A percentile compares a stretch with the other conserved stretches of the same genome.
Evolutionary conservation across 1,284 basidiomycete genomes (phyloP).

Genomic region (Cutaneotrichosporon mucoides): DNA sequence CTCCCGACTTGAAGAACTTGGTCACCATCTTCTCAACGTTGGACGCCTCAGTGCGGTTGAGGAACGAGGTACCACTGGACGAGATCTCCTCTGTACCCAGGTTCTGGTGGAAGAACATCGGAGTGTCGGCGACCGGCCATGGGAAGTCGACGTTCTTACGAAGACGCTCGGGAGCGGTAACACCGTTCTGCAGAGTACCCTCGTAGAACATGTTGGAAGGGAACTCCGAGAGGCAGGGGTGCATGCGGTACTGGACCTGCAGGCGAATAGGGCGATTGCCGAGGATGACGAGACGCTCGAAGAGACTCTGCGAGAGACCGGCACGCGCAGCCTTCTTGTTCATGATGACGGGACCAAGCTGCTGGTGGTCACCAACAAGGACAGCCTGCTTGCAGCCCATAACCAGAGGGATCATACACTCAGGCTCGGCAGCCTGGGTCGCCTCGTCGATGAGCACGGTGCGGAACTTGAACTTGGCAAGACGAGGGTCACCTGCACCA

Average conservation of each 20-base stretch:
- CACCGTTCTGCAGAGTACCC: conserved; percentile 97
- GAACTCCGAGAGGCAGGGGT: conserved; percentile 97
- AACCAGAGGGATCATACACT: conserved; percentile 98
- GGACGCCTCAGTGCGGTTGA: conserved; percentile 96
- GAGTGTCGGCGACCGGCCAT: conserved; percentile 93
- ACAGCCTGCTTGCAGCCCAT: conserved; percentile 99
- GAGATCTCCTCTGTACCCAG: conserved; percentile 98
- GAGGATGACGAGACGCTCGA: conserved; percentile 92
- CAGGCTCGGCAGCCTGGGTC: conserved; percentile 96
- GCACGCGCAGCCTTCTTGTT: conserved; percentile 99
- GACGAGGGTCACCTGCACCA: conserved; percentile 90
- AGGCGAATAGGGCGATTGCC: conserved; percentile 95
- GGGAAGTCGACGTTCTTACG: conserved; percentile 98
- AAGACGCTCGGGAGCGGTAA: conserved; percentile 94
- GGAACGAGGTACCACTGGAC: conserved; percentile 94
- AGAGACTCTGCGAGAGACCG: conserved; percentile 93
- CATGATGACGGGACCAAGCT: conserved; percentile 99
- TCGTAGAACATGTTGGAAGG: conserved; percentile 99
- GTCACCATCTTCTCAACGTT: conserved; percentile 99
- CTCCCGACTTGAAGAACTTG: conserved; percentile 98
- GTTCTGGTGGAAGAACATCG: conserved; percentile 99
- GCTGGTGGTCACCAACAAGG: conserved; percentile 95
- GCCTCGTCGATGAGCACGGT: conserved; percentile 99
- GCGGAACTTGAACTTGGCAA: conserved; percentile 95
- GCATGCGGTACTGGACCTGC: conserved; percentile 99